Percentiles rank a stretch among this genome's conserved stretches.
Evolutionary conservation across 2,329 filamentous ascomycete species (phyloP).

Genomic region (Geosmithia flava): DNA sequence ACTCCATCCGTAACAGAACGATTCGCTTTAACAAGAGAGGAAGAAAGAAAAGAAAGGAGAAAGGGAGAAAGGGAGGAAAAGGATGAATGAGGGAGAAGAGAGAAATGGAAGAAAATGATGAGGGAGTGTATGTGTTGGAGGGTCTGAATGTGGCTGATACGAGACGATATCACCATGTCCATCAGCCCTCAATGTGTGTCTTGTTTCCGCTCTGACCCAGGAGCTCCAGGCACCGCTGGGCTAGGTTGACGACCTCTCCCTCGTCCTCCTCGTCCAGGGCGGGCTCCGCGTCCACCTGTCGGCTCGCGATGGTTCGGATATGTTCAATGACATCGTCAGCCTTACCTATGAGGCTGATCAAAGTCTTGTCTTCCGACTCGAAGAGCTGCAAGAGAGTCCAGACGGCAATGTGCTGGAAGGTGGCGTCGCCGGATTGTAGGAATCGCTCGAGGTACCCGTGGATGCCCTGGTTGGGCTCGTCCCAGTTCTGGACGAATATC

Average conservation of each 20-base stretch:
- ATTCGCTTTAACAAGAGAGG: neutral
- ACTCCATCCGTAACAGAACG: constrained; percentile 1
- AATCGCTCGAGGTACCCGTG: constrained; percentile 92
- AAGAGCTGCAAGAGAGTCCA: constrained; percentile 95
- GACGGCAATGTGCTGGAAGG: constrained; percentile 98
- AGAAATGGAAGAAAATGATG: neutral
- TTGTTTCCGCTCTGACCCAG: constrained; percentile 66
- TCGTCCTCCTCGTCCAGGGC: constrained; percentile 84
- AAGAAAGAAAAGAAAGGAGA: neutral
- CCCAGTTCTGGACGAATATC: constrained; percentile 92
- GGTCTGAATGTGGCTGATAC: no score
- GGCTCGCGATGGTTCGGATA: constrained; percentile 83
- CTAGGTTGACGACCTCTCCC: constrained; percentile 82
- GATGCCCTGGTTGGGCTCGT: constrained; percentile 82
- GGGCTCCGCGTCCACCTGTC: constrained; percentile 75
- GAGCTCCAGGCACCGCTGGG: constrained; percentile 79
- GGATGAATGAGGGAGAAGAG: neutral
- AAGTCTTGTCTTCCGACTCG: constrained; percentile 81
- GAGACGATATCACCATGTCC: constrained; percentile 1
- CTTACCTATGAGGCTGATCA: constrained; percentile 81
- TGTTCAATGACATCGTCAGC: constrained; percentile 86
- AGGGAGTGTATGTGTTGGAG: neutral
- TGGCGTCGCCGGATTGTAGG: constrained; percentile 85
- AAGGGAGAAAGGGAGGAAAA: neutral
- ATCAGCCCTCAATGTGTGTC: constrained; percentile 67